Conservation (phyloP, 2,329 filamentous ascomycete genomes). For the Exophiala lecanii-corni region DNA sequence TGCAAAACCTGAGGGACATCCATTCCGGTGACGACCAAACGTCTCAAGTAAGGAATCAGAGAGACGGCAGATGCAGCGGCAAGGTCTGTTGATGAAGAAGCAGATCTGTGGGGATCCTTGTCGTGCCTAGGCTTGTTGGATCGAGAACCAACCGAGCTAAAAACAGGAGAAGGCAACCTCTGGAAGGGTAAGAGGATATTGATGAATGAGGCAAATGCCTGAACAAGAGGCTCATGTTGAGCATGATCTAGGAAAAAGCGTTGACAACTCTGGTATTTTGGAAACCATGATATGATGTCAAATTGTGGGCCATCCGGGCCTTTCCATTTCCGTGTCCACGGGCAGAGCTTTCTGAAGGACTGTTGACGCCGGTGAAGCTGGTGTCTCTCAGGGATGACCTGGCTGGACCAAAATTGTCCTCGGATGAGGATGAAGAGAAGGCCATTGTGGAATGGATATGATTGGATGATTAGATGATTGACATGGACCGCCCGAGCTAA, state of each 20-base stretch:
- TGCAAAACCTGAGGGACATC: constrained; percentile 82
- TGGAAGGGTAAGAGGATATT: constrained; percentile 92
- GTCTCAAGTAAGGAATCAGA: constrained; percentile 81
- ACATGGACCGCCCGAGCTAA: too few relatives aligned
- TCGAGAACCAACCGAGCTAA: constrained; percentile 35
- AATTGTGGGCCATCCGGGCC: constrained; percentile 44
- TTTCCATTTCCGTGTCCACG: too few relatives aligned
- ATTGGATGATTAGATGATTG: too few relatives aligned
- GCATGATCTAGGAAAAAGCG: constrained; percentile 88
- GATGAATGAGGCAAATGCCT: constrained; percentile 82
- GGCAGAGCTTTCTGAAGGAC: constrained; percentile 10
- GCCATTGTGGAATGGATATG: constrained; percentile 18
- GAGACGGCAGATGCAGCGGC: constrained; percentile 51
- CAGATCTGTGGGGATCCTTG: constrained; percentile 14
- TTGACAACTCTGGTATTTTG: constrained; percentile 82
- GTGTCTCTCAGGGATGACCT: constrained; percentile 15
- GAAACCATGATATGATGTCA: constrained; percentile 84
- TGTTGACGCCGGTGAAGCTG: constrained; percentile 19
- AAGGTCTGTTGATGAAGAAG: constrained; percentile 16
- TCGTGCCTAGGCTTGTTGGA: constrained; percentile 18
- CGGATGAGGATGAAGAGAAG: constrained; percentile 26
- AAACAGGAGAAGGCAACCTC: constrained; percentile 49
- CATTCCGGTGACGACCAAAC: constrained; percentile 86
- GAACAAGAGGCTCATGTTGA: constrained; percentile 75
- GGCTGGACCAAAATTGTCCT: constrained; percentile 15